These are phyloP conservation scores for Austroboletus festivus DNA, from an alignment of 768 basidiomycete species.

Conservation along the genomic window DNA sequence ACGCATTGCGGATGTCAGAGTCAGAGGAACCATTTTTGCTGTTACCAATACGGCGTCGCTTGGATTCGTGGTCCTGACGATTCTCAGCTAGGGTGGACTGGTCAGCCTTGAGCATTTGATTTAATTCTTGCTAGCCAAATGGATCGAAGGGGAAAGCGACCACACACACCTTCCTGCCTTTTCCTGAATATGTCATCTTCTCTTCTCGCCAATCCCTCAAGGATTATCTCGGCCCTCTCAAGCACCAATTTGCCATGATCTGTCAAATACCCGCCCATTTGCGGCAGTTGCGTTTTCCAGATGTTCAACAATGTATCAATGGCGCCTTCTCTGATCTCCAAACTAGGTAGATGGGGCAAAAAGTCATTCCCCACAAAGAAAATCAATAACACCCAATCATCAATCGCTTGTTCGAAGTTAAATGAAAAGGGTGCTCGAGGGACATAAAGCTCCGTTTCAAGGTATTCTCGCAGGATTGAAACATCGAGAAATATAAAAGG, in stretches of 20 bases:
- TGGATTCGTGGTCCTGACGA: conserved; percentile 87
- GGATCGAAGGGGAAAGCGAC: conserved; percentile 10
- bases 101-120: conserved; percentile 14
- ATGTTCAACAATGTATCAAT: conserved; percentile 96
- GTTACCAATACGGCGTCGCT: conserved; percentile 72
- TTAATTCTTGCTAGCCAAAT: conserved; percentile 3
- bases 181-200: conserved; percentile 96
- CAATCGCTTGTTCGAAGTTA: conserved; percentile 93
- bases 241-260: conserved; percentile 89
- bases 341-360: conserved; percentile 92
- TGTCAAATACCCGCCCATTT: conserved; percentile 97
- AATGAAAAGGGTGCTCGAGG: conserved; percentile 78
- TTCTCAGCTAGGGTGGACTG: conserved; percentile 69
- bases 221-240: conserved; percentile 84
- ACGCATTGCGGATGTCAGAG: conserved; percentile 28
- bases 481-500: conserved; percentile 99
- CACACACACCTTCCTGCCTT: conserved; percentile 82
- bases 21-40: conserved; percentile 43
- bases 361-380: conserved; percentile 99
- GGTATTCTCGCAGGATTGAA: conserved; percentile 91
- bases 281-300: conserved; percentile 89
- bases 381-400: conserved; percentile 99
- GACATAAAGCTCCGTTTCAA: conserved; percentile 91
- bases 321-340: conserved; percentile 99
- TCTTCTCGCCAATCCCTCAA: conserved; percentile 89